Evolutionary conservation across 495 filamentous ascomycete species (phyloP), one percentile per base, ranked within the genome.

Genomic region (Stereocaulon alpinum): DNA sequence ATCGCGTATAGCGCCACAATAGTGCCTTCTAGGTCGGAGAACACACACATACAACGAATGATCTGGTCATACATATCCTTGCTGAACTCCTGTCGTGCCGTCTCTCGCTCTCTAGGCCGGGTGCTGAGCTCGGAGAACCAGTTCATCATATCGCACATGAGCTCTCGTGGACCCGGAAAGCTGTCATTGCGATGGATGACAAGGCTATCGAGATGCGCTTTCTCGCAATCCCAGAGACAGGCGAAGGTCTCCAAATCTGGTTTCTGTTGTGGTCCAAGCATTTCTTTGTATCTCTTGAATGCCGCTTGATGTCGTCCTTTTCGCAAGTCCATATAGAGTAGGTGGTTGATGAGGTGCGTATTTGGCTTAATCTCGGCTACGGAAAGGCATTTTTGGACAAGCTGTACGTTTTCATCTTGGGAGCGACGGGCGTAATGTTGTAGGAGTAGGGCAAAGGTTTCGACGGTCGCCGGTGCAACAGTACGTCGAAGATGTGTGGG

Each of bases 371-470:
- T 80, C 50, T 83, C 79, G 17, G 84, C 77, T 44, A 78, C 67
- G 37, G 71, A 66, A 45, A 89, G 77, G 22, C 75, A 76, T 40
- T 77, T 71, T 64, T 80, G 80, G 12, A 91, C 70, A 42, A 82
- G 73, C 50, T 77, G 66, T 55, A 86, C 73, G 63, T 78, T 76
- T 6, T 73, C 68, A 53, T 81, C 74, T 29, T 83, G 77, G 15
- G 80, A 71, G 42, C 85, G 78, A 50, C 80, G 76, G 50, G 77
- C 80, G 66, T 89, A 90, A 61, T 87, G 82, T 42, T 86, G 77
- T 24, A 89, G 80, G 34, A 92, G 79, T 22, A 92, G 73, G 0
- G 80, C 85, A 63, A 90, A 90, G 0, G 88, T 92, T 63, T 92
- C 88, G 40, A 85, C 78, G 27, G 77, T 89, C 11, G 86, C 88